Conservation (phyloP, 441 rosid species). For the Brassica hybrid region DNA sequence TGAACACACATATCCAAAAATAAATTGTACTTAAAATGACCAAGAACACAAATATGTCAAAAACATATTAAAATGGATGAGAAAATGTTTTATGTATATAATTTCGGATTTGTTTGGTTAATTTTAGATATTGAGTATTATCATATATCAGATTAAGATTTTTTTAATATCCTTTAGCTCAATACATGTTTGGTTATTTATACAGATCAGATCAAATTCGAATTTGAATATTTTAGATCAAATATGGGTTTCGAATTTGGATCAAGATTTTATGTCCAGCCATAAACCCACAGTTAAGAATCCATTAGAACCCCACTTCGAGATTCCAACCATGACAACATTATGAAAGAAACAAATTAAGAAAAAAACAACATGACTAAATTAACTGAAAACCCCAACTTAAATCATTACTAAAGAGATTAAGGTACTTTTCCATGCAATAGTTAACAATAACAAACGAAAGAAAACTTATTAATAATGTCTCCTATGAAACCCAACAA, state of each 20-base stretch:
- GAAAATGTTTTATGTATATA: background rate
- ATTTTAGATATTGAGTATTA: too few species aligned
- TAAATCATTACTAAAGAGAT: background rate
- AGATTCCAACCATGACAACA: constrained; percentile 13
- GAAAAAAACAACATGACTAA: background rate
- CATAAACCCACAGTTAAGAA: background rate
- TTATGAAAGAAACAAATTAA: background rate
- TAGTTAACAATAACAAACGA: constrained; percentile 14
- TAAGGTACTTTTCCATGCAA: background rate
- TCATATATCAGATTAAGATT: too few species aligned
- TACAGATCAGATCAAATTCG: background rate
- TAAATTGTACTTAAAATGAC: too few species aligned
- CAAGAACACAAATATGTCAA: background rate
- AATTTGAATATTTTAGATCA: background rate
- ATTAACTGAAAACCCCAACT: background rate
- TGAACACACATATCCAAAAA: background rate
- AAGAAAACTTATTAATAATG: constrained; percentile 23
- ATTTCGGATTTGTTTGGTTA: too few species aligned
- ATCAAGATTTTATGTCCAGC: background rate
- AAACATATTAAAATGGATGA: too few species aligned
- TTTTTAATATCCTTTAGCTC: background rate
- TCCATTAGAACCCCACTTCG: background rate
- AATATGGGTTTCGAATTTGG: background rate
- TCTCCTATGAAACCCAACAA: constrained; percentile 6
- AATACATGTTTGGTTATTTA: background rate